Conservation (phyloP, 2,329 filamentous ascomycete species). For the Ophiocordyceps camponoti-saundersi region DNA sequence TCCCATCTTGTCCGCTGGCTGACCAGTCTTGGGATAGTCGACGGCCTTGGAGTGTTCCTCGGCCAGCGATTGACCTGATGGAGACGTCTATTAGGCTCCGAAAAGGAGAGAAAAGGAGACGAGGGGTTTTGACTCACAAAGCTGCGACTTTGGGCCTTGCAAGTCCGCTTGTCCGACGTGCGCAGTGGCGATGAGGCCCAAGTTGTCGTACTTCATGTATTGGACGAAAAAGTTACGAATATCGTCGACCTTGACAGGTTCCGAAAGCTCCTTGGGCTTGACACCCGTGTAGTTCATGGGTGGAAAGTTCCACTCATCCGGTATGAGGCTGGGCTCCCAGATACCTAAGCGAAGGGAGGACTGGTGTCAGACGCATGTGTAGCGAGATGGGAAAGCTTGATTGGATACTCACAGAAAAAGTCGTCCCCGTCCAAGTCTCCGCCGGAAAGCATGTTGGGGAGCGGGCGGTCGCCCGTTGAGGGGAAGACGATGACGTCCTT, state of each 20-base stretch:
- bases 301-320: conserved; percentile 47
- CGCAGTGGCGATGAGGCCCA: conserved; percentile 63
- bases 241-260: conserved; percentile 53
- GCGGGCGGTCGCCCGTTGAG: conserved; percentile 61
- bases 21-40: conserved; percentile 84
- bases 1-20: conserved; percentile 50
- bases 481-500: conserved; percentile 80
- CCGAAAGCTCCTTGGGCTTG: conserved; percentile 34
- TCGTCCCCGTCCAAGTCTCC: conserved; percentile 94
- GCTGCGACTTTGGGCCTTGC: conserved; percentile 46
- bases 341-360: conserved; percentile 34
- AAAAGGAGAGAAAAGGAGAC: neutral
- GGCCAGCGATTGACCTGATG: neutral
- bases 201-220: conserved; percentile 80
- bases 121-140: conserved; percentile 38
- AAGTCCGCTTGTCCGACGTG: conserved; percentile 66
- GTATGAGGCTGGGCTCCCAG: conserved; percentile 67
- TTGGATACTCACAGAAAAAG: conserved; percentile 37
- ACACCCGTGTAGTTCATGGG: conserved; percentile 63
- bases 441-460: conserved; percentile 89
- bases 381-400: neutral
- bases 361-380: too few species aligned
- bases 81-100: neutral
- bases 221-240: conserved; percentile 74
- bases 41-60: conserved; percentile 63